Conservation (phyloP, 345 rosid genomes). For the Arabis alpina region DNA sequence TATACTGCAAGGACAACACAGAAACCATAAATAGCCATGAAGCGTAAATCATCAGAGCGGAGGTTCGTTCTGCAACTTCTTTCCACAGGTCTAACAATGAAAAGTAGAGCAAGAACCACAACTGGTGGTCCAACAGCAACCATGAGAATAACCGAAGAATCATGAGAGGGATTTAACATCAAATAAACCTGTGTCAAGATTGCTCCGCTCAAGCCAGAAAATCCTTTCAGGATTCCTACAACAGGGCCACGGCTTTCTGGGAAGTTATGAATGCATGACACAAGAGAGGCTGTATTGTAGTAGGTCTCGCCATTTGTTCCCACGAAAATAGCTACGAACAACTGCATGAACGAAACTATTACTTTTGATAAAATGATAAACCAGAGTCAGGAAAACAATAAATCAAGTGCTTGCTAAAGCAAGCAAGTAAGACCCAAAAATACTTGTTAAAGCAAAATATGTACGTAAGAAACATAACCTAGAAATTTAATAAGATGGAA, state of each 20-base stretch:
- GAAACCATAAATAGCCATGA: slow-evolving; percentile 53
- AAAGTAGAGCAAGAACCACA: slow-evolving; percentile 62
- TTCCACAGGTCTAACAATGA: slow-evolving; percentile 67
- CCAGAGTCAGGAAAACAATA: not conserved
- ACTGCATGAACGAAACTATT: slow-evolving; percentile 47
- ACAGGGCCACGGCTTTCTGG: slow-evolving; percentile 82
- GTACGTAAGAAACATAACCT: not conserved
- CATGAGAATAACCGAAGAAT: slow-evolving; percentile 72
- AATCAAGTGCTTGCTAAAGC: slow-evolving; percentile 1
- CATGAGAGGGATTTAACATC: slow-evolving; percentile 61
- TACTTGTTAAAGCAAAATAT: not conserved
- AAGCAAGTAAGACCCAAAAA: no score
- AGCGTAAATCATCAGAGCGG: slow-evolving; percentile 56
- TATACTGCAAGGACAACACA: slow-evolving; percentile 74
- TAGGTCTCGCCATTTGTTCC: slow-evolving; percentile 92
- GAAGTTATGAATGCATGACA: slow-evolving; percentile 87
- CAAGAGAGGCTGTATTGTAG: slow-evolving; percentile 80
- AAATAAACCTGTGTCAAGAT: slow-evolving; percentile 77
- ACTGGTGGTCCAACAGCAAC: slow-evolving; percentile 75
- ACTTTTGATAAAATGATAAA: not conserved
- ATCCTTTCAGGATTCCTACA: slow-evolving; percentile 87
- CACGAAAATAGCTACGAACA: slow-evolving; percentile 68
- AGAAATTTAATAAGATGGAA: not conserved
- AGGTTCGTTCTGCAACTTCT: slow-evolving; percentile 60
- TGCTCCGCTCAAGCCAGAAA: slow-evolving; percentile 93